Conservation (phyloP, 768 basidiomycete genomes). For the Psilocybe cyanescens region DNA sequence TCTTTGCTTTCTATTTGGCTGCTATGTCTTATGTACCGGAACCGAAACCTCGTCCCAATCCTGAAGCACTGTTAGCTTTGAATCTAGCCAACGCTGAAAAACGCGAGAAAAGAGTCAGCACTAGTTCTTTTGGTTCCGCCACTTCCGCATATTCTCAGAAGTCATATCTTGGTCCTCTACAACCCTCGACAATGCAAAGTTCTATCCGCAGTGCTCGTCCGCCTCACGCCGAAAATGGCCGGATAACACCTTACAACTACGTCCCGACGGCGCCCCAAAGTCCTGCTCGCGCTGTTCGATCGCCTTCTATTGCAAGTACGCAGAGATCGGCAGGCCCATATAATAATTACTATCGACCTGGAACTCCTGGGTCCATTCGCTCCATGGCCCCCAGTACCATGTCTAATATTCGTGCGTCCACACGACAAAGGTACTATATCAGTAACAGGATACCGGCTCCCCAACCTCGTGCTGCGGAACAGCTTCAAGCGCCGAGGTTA, state of each 20-base stretch:
- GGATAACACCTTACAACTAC: conserved; percentile 17
- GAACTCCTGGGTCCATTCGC: conserved; percentile 23
- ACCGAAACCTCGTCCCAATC: conserved; percentile 26
- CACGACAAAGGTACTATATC: conserved; percentile 19
- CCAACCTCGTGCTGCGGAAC: conserved; percentile 11
- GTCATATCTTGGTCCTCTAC: conserved; percentile 15
- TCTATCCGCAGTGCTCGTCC: neutral
- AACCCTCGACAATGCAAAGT: neutral
- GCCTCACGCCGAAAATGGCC: neutral
- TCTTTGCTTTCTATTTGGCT: conserved; percentile 33
- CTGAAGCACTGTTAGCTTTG: conserved; percentile 25
- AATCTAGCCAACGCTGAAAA: conserved; percentile 16
- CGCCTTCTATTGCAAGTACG: conserved; percentile 10
- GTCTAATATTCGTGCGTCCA: conserved; percentile 22
- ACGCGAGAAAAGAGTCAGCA: conserved; percentile 21
- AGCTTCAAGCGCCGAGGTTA: conserved; percentile 1
- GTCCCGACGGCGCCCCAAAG: neutral
- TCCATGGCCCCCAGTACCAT: conserved; percentile 18
- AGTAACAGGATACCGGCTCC: conserved; percentile 20
- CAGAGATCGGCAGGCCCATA: neutral
- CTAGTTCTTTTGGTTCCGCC: conserved; percentile 17
- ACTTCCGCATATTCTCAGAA: conserved; percentile 26
- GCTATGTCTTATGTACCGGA: conserved; percentile 32
- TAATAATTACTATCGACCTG: conserved; percentile 12
- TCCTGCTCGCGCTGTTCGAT: conserved; percentile 2